Evolutionary conservation across 2,329 filamentous ascomycete genomes (phyloP), one percentile per base, ranked within the genome.

Genomic region (Aspergillus ibericus): DNA sequence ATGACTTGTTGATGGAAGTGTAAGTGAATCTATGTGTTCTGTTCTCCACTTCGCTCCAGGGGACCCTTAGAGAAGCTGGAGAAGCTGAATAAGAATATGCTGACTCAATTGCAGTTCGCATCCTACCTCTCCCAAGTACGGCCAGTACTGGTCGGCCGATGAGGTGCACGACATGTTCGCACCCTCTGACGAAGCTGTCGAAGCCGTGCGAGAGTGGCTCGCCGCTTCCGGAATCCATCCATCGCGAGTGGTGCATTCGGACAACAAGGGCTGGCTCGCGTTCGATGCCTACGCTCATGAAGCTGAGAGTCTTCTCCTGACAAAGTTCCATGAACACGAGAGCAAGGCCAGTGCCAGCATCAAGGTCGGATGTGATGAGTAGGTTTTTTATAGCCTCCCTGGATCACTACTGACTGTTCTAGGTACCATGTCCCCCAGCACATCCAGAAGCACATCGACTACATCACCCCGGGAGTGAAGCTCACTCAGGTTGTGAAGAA

Each of bases 221-320:
- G 69, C 76, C 18, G 68, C 72, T 5, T 78, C 80, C 20, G 85
- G 85, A 6, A 82, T 88, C 44, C 66, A 76, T 16, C 68, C 70
- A 2, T 73, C 75, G 3, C 77, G 82, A 4, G 76, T 87, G 44
- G 73, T 72, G 40, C 78, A 83, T 44, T 83, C 83, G 0, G 75
- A 77, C 42, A 80, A 80, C 27, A 78, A 80, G 54, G 80, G 80
- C 51, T 86, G 83, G 82, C 66, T 86, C 18, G 73, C 77, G 10
- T 85, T 86, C 66, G 78, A 84, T 56, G 82, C 82, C 8, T 82
- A 82, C 5, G 80, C 81, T 3, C 72, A 77, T 35, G 81, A 87
- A 67, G 78, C 81, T 5, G 83, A 86, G 68, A 68, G 71, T 18
- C 75, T 86, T 16, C 76, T 86, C 49, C 77, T 79, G 63, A 80